Base-by-base conservation (phyloP, 306 rosid genomes). In the Abrus precatorius region DNA sequence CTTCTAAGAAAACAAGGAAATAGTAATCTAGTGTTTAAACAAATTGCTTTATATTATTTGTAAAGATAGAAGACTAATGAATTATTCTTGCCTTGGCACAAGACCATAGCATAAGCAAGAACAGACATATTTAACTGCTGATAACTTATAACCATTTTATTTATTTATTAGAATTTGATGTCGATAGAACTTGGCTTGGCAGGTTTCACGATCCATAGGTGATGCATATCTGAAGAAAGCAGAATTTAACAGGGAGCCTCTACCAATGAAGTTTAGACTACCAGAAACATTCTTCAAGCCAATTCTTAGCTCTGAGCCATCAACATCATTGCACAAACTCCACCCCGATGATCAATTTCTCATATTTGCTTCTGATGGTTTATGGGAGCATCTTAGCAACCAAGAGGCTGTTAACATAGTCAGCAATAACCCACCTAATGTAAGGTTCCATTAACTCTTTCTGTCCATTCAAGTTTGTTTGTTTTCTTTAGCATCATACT, bases 311-410 rank as follows among this genome's bases (percentile, higher is more conserved):
- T 76, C 92, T 47, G 97, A 94, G 84, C 98, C 98, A 57, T 84
- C 97, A 3, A 80, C 88, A 56, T 80, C 94, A 40, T 77, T 83
- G 10, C 95, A 90, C 47, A 88, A 87, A 84, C 87, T 94, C 68
- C 85, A 71, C 10, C 91, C 90, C 5, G 92, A 92, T 32, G 97
- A 94, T 61, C 96, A 90, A 32, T 94, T 90, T 84, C 88, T 94
- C 74, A 90, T 94, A 71, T 94, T 92, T 83, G 98, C 95, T 84
- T 92, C 98, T 9, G 98, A 94, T 82, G 98, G 98, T 33, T 91
- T 94, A 40, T 92, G 98, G 98, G 98, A 94, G 84, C 97, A 92
- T 81, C 91, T 94, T 54, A 90, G 88, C 86, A 94, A 91, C 86
- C 92, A 94, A 79, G 93, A 90, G 77, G 97, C 92, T 32, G 91